These are phyloP conservation scores for Hypoxylon sp. DNA, from an alignment of 2,329 filamentous ascomycete genomes.

Conservation along the genomic window DNA sequence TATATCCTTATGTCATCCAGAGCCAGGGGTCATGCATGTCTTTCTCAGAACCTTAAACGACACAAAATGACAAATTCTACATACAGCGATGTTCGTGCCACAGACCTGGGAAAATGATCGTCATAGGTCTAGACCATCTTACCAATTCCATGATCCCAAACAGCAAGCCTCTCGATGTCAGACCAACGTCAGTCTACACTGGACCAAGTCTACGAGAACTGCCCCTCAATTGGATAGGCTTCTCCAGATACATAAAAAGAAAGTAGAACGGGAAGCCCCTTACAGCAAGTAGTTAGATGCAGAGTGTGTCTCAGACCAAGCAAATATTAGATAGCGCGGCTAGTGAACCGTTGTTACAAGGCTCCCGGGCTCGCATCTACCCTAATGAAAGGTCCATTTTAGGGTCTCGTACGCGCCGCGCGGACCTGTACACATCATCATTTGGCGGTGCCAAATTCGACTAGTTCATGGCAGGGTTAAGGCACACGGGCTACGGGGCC, in stretches of 20 bases:
- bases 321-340: conserved; percentile 6
- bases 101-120: conserved; percentile 34
- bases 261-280: conserved; percentile 11
- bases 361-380: conserved; percentile 21
- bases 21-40: conserved; percentile 34
- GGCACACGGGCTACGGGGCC: conserved; percentile 19
- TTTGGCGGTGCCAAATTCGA: conserved; percentile 33
- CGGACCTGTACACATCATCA: conserved; percentile 33
- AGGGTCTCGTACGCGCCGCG: conserved; percentile 30
- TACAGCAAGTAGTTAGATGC: conserved; percentile 5
- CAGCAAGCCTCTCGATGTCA: conserved; percentile 34
- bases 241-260: neutral
- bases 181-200: conserved; percentile 15
- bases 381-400: conserved; percentile 14
- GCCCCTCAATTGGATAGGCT: conserved; percentile 7
- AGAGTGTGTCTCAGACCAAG: conserved; percentile 30
- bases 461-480: conserved; percentile 23
- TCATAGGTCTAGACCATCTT: conserved; percentile 32
- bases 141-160: conserved; percentile 15
- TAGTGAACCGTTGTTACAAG: conserved; percentile 8
- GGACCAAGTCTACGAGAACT: conserved; percentile 11
- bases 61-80: conserved; percentile 12
- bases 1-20: conserved; percentile 8
- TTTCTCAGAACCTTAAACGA: conserved; percentile 38
- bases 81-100: conserved; percentile 24